Conservation (phyloP, 192 early-diverging fungal species). For the Helicostylum pulchrum region DNA sequence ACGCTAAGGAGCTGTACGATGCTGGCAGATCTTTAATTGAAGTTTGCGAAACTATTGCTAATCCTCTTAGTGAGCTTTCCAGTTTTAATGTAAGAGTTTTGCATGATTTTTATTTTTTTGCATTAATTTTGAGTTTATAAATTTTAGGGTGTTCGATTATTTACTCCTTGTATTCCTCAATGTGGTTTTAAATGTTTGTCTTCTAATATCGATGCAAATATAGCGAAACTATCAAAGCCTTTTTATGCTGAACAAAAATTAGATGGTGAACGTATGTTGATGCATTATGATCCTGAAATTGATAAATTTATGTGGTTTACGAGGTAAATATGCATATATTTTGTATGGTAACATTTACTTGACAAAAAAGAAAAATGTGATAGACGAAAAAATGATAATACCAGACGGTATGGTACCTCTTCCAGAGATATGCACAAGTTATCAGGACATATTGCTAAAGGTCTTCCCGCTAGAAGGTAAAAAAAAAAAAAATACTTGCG, state of each 20-base stretch:
- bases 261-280: slow-evolving; percentile 75
- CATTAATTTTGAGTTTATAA: background rate
- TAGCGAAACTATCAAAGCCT: background rate
- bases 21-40: slow-evolving; percentile 59
- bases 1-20: slow-evolving; percentile 66
- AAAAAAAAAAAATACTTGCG: background rate
- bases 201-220: slow-evolving; percentile 42
- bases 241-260: slow-evolving; percentile 85
- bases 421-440: slow-evolving; percentile 25
- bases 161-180: slow-evolving; percentile 69
- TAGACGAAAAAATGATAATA: slow-evolving; percentile 72
- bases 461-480: slow-evolving; percentile 13
- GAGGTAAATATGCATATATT: slow-evolving; percentile 32
- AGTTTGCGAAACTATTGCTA: slow-evolving; percentile 37
- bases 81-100: no score
- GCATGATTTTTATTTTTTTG: no score
- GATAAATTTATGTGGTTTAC: slow-evolving; percentile 51
- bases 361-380: background rate
- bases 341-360: background rate
- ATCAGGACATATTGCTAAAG: slow-evolving; percentile 4
- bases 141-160: slow-evolving; percentile 41
- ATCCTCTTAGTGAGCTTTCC: no score
- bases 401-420: slow-evolving; percentile 60
- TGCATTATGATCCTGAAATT: slow-evolving; percentile 44
- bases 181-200: slow-evolving; percentile 50